These are phyloP conservation scores for Herpotrichia juniperi DNA, from an alignment of 2,329 filamentous ascomycete genomes.

Conservation along the genomic window DNA sequence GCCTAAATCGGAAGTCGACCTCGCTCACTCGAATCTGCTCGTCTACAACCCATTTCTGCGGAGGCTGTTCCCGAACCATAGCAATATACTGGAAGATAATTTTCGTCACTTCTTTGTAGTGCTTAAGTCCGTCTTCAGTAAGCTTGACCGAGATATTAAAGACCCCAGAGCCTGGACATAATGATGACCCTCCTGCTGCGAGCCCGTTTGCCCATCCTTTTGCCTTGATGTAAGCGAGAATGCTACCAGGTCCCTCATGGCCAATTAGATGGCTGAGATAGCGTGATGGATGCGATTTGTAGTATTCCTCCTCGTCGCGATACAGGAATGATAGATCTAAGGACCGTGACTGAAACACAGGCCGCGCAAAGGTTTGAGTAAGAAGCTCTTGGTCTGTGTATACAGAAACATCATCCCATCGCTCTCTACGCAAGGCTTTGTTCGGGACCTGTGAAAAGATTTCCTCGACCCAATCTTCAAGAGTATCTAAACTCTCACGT, in stretches of 20 bases:
- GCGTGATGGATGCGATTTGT: slow-evolving; percentile 79
- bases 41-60: slow-evolving; percentile 91
- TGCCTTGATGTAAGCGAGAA: slow-evolving; percentile 86
- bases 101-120: slow-evolving; percentile 83
- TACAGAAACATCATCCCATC: slow-evolving; percentile 69
- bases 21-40: slow-evolving; percentile 91
- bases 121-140: slow-evolving; percentile 82
- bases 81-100: slow-evolving; percentile 90
- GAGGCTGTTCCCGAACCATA: slow-evolving; percentile 78
- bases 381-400: slow-evolving; percentile 65
- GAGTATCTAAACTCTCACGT: slow-evolving; percentile 77
- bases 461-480: slow-evolving; percentile 84
- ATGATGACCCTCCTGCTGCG: slow-evolving; percentile 74
- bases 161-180: slow-evolving; percentile 81
- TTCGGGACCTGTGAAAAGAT: slow-evolving; percentile 82
- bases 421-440: slow-evolving; percentile 73
- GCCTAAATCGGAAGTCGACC: slow-evolving; percentile 92
- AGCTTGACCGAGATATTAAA: slow-evolving; percentile 81
- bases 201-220: slow-evolving; percentile 90
- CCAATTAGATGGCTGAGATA: slow-evolving; percentile 91
- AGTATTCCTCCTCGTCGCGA: slow-evolving; percentile 80
- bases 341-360: slow-evolving; percentile 84
- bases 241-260: slow-evolving; percentile 90
- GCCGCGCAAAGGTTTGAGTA: slow-evolving; percentile 84
- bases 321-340: slow-evolving; percentile 84